These are phyloP conservation scores for Candida sanyiensis DNA, from an alignment of 805 yeast species.

Conservation along the genomic window DNA sequence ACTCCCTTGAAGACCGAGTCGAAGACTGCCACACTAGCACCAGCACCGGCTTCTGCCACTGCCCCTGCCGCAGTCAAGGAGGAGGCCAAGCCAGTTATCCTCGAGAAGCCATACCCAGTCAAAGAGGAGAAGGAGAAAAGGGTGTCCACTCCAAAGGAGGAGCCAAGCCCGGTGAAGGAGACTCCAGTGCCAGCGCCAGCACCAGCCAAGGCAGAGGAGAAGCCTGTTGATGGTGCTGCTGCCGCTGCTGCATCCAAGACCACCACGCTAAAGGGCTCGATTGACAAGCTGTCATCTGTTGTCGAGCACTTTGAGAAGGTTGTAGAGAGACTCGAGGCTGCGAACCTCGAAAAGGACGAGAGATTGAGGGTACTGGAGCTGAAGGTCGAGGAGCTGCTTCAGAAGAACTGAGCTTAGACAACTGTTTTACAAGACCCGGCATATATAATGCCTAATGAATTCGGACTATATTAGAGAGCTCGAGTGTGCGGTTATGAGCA, in stretches of 20 bases:
- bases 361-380: constrained; percentile 52
- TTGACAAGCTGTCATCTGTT: constrained; percentile 56
- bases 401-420: constrained; percentile 33
- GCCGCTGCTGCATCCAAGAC: constrained; percentile 36
- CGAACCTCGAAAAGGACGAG: constrained; percentile 61
- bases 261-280: constrained; percentile 64
- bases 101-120: background rate
- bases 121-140: background rate
- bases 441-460: too few relatives aligned
- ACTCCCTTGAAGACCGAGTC: constrained; percentile 18
- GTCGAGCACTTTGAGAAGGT: constrained; percentile 54
- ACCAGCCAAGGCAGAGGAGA: constrained; percentile 10
- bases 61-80: background rate
- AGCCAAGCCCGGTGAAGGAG: background rate
- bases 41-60: constrained; percentile 3
- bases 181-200: too few relatives aligned
- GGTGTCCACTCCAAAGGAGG: constrained; percentile 11
- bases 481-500: too few relatives aligned
- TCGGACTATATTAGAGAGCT: too few relatives aligned
- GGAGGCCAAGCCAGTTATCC: too few relatives aligned
- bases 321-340: constrained; percentile 43
- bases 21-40: too few relatives aligned
- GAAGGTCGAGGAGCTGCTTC: constrained; percentile 51
- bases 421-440: too few relatives aligned
- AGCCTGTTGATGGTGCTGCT: constrained; percentile 9